A percentile compares a stretch with the other conserved stretches of the same genome.
These are phyloP conservation scores for Melianthus villosus DNA, from an alignment of 441 rosid species.

Conservation along the genomic window DNA sequence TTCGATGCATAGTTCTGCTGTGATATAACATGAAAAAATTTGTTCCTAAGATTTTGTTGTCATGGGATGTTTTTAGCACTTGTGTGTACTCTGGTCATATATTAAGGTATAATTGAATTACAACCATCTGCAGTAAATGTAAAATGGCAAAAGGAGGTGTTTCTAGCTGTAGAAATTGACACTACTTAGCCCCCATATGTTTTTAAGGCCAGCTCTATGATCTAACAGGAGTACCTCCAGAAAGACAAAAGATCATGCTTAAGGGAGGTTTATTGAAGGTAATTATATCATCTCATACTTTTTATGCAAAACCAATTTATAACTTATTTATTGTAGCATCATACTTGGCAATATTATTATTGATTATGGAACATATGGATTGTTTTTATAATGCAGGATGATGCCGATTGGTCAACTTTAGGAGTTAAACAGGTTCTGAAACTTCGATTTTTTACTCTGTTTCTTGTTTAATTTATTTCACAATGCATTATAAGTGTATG, in stretches of 20 bases:
- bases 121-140: constrained; percentile 43
- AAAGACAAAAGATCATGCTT: constrained; percentile 95
- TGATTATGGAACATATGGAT: too few species aligned
- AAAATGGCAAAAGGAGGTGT: constrained; percentile 91
- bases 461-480: too few species aligned
- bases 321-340: neutral
- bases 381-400: constrained; percentile 42
- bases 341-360: neutral
- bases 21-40: too few species aligned
- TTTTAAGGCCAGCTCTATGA: constrained; percentile 85
- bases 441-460: too few species aligned
- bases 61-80: too few species aligned
- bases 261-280: constrained; percentile 95
- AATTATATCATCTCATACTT: constrained; percentile 1
- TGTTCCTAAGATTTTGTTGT: too few species aligned
- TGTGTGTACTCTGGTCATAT: too few species aligned
- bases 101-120: neutral
- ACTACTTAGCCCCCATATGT: constrained; percentile 54
- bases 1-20: too few species aligned
- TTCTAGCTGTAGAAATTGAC: constrained; percentile 62
- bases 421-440: constrained; percentile 59
- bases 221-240: constrained; percentile 90
- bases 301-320: neutral
- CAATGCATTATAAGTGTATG: neutral
- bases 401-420: constrained; percentile 76